Conservation (phyloP, 495 filamentous ascomycete genomes). For the Sordaria brevicollis region DNA sequence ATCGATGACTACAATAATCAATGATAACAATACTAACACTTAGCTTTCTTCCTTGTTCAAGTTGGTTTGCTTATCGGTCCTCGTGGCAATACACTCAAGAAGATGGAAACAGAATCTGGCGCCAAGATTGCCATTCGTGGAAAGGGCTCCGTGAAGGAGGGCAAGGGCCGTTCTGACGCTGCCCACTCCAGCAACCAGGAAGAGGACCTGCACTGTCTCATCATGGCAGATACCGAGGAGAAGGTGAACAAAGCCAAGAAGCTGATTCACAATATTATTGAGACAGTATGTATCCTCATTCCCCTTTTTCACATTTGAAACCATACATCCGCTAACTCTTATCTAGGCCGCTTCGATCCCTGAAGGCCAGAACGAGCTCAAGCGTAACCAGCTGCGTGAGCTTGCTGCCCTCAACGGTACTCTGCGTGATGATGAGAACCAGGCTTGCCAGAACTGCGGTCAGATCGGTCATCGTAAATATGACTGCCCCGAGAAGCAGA, state of each 20-base stretch:
- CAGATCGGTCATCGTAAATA: constrained; percentile 99
- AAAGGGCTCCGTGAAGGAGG: constrained; percentile 99
- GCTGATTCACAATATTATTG: constrained; percentile 93
- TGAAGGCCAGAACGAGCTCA: constrained; percentile 95
- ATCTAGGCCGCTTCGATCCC: constrained; percentile 89
- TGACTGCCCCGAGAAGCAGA: constrained; percentile 94
- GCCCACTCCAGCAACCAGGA: constrained; percentile 99
- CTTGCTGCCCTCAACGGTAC: constrained; percentile 97
- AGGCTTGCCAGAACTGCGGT: constrained; percentile 98
- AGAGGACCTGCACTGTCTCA: constrained; percentile 96
- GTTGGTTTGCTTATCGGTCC: constrained; percentile 99
- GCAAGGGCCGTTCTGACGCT: constrained; percentile 96
- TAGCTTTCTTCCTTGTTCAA: constrained; percentile 80
- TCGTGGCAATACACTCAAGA: constrained; percentile 98
- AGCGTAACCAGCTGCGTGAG: constrained; percentile 95
- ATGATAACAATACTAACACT: constrained; percentile 66
- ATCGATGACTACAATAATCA: constrained; percentile 8
- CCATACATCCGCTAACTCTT: constrained; percentile 15
- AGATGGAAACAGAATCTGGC: constrained; percentile 94
- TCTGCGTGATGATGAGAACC: constrained; percentile 95
- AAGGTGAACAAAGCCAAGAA: constrained; percentile 98
- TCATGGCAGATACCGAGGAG: constrained; percentile 98
- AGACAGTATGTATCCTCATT: constrained; percentile 66
- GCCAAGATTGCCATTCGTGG: constrained; percentile 99
- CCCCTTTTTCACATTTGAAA: neutral